phyloP scores from a whole-genome alignment of 352 stramenopile species.

The Lagenidium sp. region DNA sequence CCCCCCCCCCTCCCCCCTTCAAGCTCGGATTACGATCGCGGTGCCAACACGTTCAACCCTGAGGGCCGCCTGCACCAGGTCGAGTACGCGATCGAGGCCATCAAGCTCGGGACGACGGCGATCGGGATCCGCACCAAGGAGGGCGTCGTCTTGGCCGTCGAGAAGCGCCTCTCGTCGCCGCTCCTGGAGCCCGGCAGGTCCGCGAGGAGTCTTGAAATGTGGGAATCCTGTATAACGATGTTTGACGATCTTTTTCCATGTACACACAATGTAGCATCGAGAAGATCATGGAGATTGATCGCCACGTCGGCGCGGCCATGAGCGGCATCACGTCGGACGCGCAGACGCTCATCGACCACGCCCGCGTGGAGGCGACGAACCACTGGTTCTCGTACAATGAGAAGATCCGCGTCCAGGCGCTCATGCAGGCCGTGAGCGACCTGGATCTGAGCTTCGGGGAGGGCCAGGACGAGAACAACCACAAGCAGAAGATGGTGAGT shows the following conservation, averaged over 20 bases:
- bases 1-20: not conserved
- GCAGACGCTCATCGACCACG: slow-evolving; percentile 98
- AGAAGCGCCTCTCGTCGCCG: slow-evolving; percentile 97
- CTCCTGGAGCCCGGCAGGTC: slow-evolving; percentile 92
- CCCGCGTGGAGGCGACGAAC: slow-evolving; percentile 98
- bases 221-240: too few species aligned
- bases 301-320: slow-evolving; percentile 97
- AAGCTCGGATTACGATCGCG: slow-evolving; percentile 98
- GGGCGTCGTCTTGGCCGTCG: slow-evolving; percentile 96
- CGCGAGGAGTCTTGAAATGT: not conserved
- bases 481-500: slow-evolving; percentile 94
- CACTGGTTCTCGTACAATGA: slow-evolving; percentile 98
- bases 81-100: slow-evolving; percentile 98
- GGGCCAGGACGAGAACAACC: slow-evolving; percentile 89
- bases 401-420: slow-evolving; percentile 95
- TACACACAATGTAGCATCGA: slow-evolving; percentile 96
- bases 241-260: too few species aligned
- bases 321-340: slow-evolving; percentile 98
- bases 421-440: slow-evolving; percentile 98
- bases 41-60: slow-evolving; percentile 99
- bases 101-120: slow-evolving; percentile 98
- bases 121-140: slow-evolving; percentile 98
- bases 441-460: slow-evolving; percentile 95
- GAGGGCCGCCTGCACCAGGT: slow-evolving; percentile 99
- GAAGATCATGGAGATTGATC: slow-evolving; percentile 99